phyloP scores from a whole-genome alignment of 768 basidiomycete genomes.

The Boletus patriciae region DNA sequence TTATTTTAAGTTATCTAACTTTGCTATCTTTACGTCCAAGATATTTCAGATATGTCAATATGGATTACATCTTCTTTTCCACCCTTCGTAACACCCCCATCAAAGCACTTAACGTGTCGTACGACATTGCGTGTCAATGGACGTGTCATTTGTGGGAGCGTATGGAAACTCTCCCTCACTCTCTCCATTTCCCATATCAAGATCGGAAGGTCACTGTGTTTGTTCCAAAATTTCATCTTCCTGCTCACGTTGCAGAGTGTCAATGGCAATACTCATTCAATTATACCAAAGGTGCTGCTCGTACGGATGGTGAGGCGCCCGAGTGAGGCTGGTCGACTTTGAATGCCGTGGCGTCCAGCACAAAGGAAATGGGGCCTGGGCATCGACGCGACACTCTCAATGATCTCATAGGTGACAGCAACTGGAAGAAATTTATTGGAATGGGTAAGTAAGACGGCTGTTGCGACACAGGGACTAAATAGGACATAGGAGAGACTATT shows the following conservation, averaged over 20 bases:
- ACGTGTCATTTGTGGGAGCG: too few species aligned
- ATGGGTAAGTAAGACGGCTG: conserved; percentile 27
- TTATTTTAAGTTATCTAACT: too few species aligned
- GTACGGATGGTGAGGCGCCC: conserved; percentile 31
- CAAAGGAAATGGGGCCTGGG: conserved; percentile 37
- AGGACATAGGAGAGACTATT: background rate
- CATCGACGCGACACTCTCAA: conserved; percentile 37
- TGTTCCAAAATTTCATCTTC: conserved; percentile 42
- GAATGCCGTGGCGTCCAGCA: conserved; percentile 17
- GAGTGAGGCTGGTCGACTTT: conserved; percentile 39
- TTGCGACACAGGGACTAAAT: too few species aligned
- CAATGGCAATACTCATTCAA: conserved; percentile 34
- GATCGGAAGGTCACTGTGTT: background rate
- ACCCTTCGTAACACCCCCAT: too few species aligned
- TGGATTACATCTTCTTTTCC: too few species aligned
- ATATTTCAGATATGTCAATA: too few species aligned
- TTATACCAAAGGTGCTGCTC: conserved; percentile 3
- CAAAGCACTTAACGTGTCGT: too few species aligned
- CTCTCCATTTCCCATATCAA: too few species aligned
- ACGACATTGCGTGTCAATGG: too few species aligned
- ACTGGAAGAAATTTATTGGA: conserved; percentile 36
- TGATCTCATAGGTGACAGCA: conserved; percentile 35
- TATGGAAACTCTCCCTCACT: too few species aligned
- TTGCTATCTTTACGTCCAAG: too few species aligned
- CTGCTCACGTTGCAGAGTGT: conserved; percentile 33